Evolutionary conservation across 1,139 yeast species (phyloP).

Genomic region (Suhomyces bribrorum): DNA sequence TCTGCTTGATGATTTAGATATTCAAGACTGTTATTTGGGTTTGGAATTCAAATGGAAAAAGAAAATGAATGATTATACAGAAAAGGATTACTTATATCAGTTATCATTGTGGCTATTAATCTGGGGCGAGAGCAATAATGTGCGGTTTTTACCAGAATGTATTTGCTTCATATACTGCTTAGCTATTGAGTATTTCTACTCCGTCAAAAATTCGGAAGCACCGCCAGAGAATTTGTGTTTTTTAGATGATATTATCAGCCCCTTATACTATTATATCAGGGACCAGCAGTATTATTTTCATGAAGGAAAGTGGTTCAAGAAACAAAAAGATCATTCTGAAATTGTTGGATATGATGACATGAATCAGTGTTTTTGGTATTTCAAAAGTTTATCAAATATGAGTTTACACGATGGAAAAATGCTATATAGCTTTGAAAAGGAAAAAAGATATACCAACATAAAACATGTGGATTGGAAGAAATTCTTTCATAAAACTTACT

Average conservation of each 20-base stretch:
- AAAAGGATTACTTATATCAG: slow-evolving; percentile 29
- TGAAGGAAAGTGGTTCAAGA: slow-evolving; percentile 46
- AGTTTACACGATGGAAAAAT: slow-evolving; percentile 38
- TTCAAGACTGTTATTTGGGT: slow-evolving; percentile 19
- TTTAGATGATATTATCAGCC: slow-evolving; percentile 71
- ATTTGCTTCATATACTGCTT: slow-evolving; percentile 40
- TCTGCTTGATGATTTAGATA: slow-evolving; percentile 17
- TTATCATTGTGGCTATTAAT: slow-evolving; percentile 37
- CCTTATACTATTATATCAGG: slow-evolving; percentile 56
- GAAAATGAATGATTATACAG: slow-evolving; percentile 21
- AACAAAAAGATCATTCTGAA: slow-evolving; percentile 65
- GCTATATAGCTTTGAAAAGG: slow-evolving; percentile 45
- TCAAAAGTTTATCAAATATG: slow-evolving; percentile 58
- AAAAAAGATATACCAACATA: slow-evolving; percentile 47
- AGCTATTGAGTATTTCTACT: slow-evolving; percentile 27
- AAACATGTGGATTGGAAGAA: slow-evolving; percentile 51
- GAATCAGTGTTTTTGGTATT: slow-evolving; percentile 83
- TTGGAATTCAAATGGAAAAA: slow-evolving; percentile 31
- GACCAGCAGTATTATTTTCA: slow-evolving; percentile 42
- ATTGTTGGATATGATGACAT: slow-evolving; percentile 86
- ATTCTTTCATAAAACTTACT: slow-evolving; percentile 69
- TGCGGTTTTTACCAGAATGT: slow-evolving; percentile 47
- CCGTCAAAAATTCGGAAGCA: slow-evolving; percentile 11
- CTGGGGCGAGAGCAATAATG: slow-evolving; percentile 49
- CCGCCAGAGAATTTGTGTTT: slow-evolving; percentile 25